Base-by-base conservation (phyloP, 1,284 basidiomycete genomes). In the Chondrostereum purpureum region DNA sequence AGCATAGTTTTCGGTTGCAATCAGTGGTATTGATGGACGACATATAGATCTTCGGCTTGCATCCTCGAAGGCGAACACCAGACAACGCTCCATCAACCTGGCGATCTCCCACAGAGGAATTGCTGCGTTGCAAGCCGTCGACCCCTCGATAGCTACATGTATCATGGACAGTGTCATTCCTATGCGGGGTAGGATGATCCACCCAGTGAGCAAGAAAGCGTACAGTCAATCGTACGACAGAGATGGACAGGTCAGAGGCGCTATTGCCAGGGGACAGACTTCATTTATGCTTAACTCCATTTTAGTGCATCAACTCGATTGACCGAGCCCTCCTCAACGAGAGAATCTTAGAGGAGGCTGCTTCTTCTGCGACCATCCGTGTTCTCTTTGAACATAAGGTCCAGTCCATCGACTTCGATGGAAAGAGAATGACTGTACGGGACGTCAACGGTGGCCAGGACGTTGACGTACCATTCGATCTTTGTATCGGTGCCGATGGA, bases 141-240 rank as follows among this genome's bases (percentile, higher is more conserved):
- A 92, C 64, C 74, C 85, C 20, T 76, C 73, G 27, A 73, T 88
- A 41, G 83, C 87, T 20, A 75, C 83, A 50, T 72, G 82, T 45
- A 88, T 97, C 55, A 67, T 96, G 52, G 65, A 81, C 52, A 76
- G 83, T 38, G 84, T 85, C 20, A 92, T 98, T 63, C 93, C 94
- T 50, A 96, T 98, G 92, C 81, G 78, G 50, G 92, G 89, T 21
- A 77, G 95, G 43, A 96, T 98, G 92, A 93, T 99, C 53, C 95
- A 98, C 69, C 79, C 81, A 59, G 58, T 65, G 46, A 69, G 78
- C 54, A 87, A 89, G 46, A 73, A 70, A 54, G 70, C 78, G 52
- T 76, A 88, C 57, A 89, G 88, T 55, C 93, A 95, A 68, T 66
- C 73, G 39, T 97, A 96, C 67, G 91, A 95, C 65, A 84, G 77